Conservation (phyloP, 345 rosid species). For the Mercurialis annua region DNA sequence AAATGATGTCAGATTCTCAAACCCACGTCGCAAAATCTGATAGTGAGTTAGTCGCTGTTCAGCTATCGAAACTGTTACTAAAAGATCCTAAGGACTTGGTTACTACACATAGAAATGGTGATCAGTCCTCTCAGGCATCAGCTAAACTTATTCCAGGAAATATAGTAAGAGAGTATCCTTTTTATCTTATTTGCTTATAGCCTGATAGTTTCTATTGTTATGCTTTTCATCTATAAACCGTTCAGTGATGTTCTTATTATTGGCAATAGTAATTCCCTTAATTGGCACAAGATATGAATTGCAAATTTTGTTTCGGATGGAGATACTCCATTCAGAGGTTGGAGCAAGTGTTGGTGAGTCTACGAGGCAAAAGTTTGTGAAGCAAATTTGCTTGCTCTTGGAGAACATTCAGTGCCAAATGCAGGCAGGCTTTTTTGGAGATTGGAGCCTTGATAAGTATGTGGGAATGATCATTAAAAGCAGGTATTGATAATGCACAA, state of each 20-base stretch:
- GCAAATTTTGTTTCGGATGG: slow-evolving; percentile 93
- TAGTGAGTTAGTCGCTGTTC: slow-evolving; percentile 34
- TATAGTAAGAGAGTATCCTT: slow-evolving; percentile 83
- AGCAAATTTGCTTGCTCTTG: slow-evolving; percentile 68
- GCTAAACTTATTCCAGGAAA: slow-evolving; percentile 33
- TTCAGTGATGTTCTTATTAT: not conserved
- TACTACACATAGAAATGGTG: slow-evolving; percentile 38
- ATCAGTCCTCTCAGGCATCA: slow-evolving; percentile 30
- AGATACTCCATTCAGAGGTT: slow-evolving; percentile 69
- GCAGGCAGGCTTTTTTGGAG: slow-evolving; percentile 86
- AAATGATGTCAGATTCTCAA: slow-evolving; percentile 36
- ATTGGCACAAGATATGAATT: slow-evolving; percentile 64
- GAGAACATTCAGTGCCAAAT: slow-evolving; percentile 77
- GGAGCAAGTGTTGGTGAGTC: slow-evolving; percentile 46
- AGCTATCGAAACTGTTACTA: slow-evolving; percentile 55
- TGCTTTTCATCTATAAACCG: slow-evolving; percentile 1
- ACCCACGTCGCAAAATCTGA: slow-evolving; percentile 27
- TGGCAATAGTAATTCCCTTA: slow-evolving; percentile 44
- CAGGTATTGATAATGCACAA: slow-evolving; percentile 58
- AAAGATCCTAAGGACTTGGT: slow-evolving; percentile 71
- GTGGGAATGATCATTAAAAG: slow-evolving; percentile 61
- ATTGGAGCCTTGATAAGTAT: slow-evolving; percentile 86
- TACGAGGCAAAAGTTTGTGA: slow-evolving; percentile 63
- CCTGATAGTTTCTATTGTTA: not conserved
- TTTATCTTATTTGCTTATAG: not conserved